Evolutionary conservation across 306 rosid genomes (phyloP).

Genomic region (Aeschynomene evenia): DNA sequence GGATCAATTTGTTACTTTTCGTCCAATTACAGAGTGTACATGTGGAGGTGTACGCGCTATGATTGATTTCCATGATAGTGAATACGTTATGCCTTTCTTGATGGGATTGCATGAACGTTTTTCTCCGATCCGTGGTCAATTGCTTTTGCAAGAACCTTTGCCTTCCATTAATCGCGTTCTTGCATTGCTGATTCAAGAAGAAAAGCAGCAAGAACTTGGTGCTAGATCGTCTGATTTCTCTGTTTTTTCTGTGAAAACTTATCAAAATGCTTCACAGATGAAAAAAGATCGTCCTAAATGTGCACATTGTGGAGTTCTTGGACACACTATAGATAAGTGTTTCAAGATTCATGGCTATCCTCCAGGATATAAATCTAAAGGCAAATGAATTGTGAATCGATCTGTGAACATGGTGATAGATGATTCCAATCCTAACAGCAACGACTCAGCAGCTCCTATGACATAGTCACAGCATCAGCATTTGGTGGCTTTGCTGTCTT

Average conservation of each 20-base stretch:
- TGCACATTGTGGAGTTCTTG: not conserved
- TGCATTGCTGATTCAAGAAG: not conserved
- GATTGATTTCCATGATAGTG: not conserved
- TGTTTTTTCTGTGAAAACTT: not conserved
- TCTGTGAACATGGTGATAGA: too few species aligned
- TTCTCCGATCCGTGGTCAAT: not conserved
- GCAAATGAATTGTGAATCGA: too few species aligned
- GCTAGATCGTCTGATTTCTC: too few species aligned
- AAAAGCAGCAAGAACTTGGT: not conserved
- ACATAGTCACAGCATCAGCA: too few species aligned
- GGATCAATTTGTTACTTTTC: not conserved
- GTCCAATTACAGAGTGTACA: accelerated
- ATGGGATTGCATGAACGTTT: not conserved
- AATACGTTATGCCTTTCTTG: not conserved
- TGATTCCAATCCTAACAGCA: too few species aligned
- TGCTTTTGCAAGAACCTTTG: not conserved
- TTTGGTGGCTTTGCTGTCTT: too few species aligned
- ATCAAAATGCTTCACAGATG: too few species aligned
- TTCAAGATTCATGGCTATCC: not conserved
- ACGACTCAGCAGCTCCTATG: too few species aligned
- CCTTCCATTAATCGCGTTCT: not conserved
- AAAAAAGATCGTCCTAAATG: not conserved
- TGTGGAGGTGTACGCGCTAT: not conserved
- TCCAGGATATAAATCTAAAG: not conserved
- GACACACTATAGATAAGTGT: not conserved